These are phyloP conservation scores for Protomyces inundatus DNA, from an alignment of 1,139 yeast species.

Conservation along the genomic window DNA sequence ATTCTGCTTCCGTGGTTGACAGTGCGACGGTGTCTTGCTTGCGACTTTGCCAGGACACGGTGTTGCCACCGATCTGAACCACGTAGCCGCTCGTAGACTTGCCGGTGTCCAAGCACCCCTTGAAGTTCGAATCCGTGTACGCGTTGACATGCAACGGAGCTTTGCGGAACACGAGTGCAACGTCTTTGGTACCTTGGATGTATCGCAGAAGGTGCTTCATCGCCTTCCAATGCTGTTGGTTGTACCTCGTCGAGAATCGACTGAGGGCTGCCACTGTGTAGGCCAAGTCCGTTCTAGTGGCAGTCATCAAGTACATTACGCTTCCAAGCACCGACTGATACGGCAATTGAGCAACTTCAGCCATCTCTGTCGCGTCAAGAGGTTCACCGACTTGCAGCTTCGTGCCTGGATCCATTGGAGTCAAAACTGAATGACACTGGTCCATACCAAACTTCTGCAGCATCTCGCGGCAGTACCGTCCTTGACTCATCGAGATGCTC, in stretches of 20 bases:
- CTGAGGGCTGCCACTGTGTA: conserved; percentile 27
- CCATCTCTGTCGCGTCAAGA: neutral
- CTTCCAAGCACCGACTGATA: neutral
- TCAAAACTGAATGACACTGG: neutral
- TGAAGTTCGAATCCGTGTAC: too few species aligned
- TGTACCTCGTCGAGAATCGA: too few species aligned
- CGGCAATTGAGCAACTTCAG: neutral
- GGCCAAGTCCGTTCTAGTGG: conserved; percentile 31
- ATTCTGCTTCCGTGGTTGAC: neutral
- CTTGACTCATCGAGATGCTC: neutral
- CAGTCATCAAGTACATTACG: neutral
- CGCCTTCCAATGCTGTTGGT: conserved; percentile 8
- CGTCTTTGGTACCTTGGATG: conserved; percentile 1
- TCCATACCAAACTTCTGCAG: neutral
- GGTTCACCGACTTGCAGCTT: neutral
- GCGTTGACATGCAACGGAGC: too few species aligned
- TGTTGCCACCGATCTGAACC: too few species aligned
- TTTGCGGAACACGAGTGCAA: neutral
- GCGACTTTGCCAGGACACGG: too few species aligned
- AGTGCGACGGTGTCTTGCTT: too few species aligned
- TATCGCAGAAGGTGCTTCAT: conserved; percentile 27
- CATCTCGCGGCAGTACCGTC: neutral
- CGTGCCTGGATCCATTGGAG: neutral
- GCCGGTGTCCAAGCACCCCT: too few species aligned
- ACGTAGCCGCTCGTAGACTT: too few species aligned